Base-by-base conservation (phyloP, 768 basidiomycete genomes). In the Leccinum broughii region DNA sequence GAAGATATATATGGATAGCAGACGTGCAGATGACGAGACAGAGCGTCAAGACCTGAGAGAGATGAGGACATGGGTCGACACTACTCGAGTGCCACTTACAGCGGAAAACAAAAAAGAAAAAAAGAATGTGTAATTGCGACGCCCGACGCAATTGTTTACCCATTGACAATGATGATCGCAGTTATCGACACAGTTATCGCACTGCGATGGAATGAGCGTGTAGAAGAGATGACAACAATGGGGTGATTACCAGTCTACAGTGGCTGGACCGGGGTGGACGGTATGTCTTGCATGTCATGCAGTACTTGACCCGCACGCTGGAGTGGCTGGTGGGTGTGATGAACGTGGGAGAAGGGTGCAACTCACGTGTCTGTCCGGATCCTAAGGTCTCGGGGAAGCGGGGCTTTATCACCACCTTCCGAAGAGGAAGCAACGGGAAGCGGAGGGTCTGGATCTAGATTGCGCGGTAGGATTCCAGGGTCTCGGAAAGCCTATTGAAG, bases 101-200 rank as follows among this genome's bases (percentile, higher is more conserved):
- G 87, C 83, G 37, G 85, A 84, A 44, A 88, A 72, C n/a, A 99
- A 80, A 64, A 95, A 85, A 0, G 84, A 85, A 62, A 96, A 87
- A 76, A 99, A 99, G n/a, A 87, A 82, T 17, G 93, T 90, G 72
- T 99, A 98, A 72, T 98, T 98, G 50, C 95, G 87, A 44, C 93
- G 85, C 7, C 97, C 97, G 44, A 99, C 83, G 71, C 97, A 98
- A 71, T 94, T 97, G 72, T 98, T 97, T 20, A 99, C 85, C 90
- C 89, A 91, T 70, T 88, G 88, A 63, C 89, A 92, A 70, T 93
- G 93, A 70, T 95, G 92, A 72, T 96, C 95, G 64, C 95, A 98
- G 10, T 89, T 88, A 64, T 98, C 95, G 15, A 98, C 93, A 69
- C 96, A 99, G 70, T 98, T 98, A 67, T 97, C 93, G 71, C 96